Conservation (phyloP, 495 filamentous ascomycete species). For the Amniculicola lignicola region DNA sequence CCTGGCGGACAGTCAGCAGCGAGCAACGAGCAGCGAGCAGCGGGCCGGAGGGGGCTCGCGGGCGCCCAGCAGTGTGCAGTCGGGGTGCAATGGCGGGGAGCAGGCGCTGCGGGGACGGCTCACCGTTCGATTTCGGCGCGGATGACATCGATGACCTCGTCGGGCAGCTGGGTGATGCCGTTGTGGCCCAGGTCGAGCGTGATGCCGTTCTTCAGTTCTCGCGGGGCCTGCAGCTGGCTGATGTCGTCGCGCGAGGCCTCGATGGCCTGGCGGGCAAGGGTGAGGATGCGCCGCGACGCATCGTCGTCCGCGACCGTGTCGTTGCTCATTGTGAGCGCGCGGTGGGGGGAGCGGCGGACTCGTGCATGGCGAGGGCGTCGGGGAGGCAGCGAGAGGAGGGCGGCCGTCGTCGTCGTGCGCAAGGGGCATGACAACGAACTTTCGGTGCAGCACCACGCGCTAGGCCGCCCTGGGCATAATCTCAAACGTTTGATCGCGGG, state of each 20-base stretch:
- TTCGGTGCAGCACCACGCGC: too few species aligned
- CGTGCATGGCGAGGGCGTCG: neutral
- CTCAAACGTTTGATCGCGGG: neutral
- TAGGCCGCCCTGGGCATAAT: neutral
- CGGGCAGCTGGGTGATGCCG: constrained; percentile 74
- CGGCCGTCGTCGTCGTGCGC: neutral
- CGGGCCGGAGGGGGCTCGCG: neutral
- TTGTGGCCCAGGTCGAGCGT: constrained; percentile 88
- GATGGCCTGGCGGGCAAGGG: constrained; percentile 31
- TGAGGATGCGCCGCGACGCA: too few species aligned
- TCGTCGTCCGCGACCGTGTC: constrained; percentile 34
- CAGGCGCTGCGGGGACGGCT: constrained; percentile 28
- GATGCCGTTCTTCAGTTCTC: constrained; percentile 52
- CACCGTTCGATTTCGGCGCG: constrained; percentile 91
- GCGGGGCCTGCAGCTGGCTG: constrained; percentile 23
- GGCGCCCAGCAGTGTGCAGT: constrained; percentile 6
- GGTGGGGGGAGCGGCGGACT: neutral
- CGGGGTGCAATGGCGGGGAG: neutral
- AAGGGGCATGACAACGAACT: neutral
- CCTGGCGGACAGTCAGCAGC: constrained; percentile 49
- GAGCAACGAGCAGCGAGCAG: neutral
- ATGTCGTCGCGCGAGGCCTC: constrained; percentile 32
- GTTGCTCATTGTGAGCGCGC: constrained; percentile 32
- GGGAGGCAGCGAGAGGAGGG: neutral
- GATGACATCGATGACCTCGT: constrained; percentile 87